A percentile compares a stretch with the other conserved stretches of the same genome.
phyloP scores from a whole-genome alignment of 2,329 filamentous ascomycete genomes.

The Aspergillus quadricinctus region DNA sequence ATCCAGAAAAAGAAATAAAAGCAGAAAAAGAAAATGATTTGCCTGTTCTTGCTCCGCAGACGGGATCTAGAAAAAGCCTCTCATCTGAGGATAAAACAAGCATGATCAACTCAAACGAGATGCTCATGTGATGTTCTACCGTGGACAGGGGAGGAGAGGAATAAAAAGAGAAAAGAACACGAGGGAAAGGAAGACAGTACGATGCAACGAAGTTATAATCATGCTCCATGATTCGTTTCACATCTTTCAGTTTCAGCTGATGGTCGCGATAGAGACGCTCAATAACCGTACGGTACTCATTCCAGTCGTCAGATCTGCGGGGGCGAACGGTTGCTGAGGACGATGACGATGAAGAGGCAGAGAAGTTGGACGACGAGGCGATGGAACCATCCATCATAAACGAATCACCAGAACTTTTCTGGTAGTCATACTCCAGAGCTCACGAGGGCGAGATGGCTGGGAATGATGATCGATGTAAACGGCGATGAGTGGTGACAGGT shows the following conservation, averaged over 20 bases:
- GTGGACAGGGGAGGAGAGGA: background rate
- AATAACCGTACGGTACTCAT: slow-evolving; percentile 32
- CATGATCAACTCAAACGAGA: background rate
- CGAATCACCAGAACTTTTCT: slow-evolving; percentile 4
- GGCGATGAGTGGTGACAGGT: background rate
- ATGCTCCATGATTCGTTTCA: slow-evolving; percentile 34
- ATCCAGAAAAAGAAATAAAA: slow-evolving; percentile 6
- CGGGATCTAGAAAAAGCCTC: background rate
- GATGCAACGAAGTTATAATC: slow-evolving; percentile 35
- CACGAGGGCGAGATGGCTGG: slow-evolving; percentile 7
- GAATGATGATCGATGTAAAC: background rate
- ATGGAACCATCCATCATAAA: slow-evolving; percentile 24
- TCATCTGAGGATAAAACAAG: background rate
- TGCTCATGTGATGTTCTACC: background rate
- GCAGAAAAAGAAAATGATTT: background rate
- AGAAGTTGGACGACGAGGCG: slow-evolving; percentile 17
- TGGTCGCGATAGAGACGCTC: slow-evolving; percentile 33
- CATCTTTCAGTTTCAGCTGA: slow-evolving; percentile 33
- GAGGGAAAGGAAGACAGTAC: slow-evolving; percentile 19
- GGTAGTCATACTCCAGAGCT: slow-evolving; percentile 19
- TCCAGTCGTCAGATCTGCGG: slow-evolving; percentile 35
- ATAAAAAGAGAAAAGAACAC: slow-evolving; percentile 3
- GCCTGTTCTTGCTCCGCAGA: background rate
- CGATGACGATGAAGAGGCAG: slow-evolving; percentile 13
- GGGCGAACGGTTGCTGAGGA: slow-evolving; percentile 27